Conservation (phyloP, 352 stramenopile species). For the Phytophthora meadii region DNA sequence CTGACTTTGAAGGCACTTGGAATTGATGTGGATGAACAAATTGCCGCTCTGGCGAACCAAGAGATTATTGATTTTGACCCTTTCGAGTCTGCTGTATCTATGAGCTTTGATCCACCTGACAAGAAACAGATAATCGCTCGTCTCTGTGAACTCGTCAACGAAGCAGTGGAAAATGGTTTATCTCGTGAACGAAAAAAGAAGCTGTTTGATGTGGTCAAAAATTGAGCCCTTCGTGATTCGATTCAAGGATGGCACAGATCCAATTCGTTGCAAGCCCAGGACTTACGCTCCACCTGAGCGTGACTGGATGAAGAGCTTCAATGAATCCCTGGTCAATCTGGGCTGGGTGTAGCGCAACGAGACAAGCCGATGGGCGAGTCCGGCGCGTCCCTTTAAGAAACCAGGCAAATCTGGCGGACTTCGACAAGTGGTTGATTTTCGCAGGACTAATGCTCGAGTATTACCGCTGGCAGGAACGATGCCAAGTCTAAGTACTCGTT, state of each 20-base stretch:
- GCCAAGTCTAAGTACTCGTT: no score
- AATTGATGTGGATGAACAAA: neutral
- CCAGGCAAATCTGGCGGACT: no score
- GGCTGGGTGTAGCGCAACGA: neutral
- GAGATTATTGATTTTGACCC: neutral
- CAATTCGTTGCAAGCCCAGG: neutral
- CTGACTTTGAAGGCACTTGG: neutral
- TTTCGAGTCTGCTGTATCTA: neutral
- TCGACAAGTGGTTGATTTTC: no score
- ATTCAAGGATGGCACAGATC: neutral
- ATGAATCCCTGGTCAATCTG: neutral
- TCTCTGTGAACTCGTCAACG: neutral
- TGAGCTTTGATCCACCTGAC: neutral
- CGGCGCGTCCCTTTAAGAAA: no score
- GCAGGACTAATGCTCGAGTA: no score
- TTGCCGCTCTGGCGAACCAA: neutral
- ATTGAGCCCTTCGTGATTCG: constrained; percentile 1
- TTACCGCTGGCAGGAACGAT: no score
- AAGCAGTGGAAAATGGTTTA: neutral
- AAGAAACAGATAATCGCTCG: neutral
- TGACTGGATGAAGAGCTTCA: neutral
- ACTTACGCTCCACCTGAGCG: neutral
- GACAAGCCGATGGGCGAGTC: no score
- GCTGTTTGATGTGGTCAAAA: neutral
- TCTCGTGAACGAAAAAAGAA: neutral